Conservation (phyloP, 2,329 filamentous ascomycete genomes). For the Stachybotrys chartarum region DNA sequence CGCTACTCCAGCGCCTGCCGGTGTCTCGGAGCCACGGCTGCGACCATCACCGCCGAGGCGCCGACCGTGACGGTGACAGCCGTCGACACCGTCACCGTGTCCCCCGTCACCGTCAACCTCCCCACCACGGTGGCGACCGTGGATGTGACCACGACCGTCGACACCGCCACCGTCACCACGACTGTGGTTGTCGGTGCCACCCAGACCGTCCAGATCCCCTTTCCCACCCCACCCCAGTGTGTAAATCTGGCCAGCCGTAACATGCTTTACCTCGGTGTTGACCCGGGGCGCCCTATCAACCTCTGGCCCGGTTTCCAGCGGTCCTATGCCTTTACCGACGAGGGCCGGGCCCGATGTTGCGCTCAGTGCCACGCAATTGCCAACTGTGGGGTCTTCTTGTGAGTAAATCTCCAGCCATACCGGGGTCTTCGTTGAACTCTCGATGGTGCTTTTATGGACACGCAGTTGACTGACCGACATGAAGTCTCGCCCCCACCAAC, state of each 20-base stretch:
- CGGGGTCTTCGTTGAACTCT: background rate
- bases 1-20: constrained; percentile 13
- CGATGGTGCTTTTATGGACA: background rate
- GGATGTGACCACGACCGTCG: background rate
- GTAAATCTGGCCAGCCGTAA: background rate
- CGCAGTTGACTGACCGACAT: background rate
- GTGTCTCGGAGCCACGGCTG: constrained; percentile 8
- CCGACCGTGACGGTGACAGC: constrained; percentile 10
- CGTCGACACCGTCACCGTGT: background rate
- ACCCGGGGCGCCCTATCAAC: background rate
- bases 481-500: background rate
- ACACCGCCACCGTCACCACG: background rate
- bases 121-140: background rate
- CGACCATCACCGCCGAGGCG: constrained; percentile 8
- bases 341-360: background rate
- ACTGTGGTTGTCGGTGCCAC: background rate
- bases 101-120: background rate
- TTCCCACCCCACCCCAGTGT: background rate
- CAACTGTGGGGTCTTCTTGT: background rate
- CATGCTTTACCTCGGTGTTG: background rate
- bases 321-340: background rate
- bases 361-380: background rate
- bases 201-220: background rate
- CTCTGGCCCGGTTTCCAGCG: background rate
- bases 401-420: background rate